Conservation (phyloP, 805 yeast genomes). For the Metschnikowia dekortorum region DNA sequence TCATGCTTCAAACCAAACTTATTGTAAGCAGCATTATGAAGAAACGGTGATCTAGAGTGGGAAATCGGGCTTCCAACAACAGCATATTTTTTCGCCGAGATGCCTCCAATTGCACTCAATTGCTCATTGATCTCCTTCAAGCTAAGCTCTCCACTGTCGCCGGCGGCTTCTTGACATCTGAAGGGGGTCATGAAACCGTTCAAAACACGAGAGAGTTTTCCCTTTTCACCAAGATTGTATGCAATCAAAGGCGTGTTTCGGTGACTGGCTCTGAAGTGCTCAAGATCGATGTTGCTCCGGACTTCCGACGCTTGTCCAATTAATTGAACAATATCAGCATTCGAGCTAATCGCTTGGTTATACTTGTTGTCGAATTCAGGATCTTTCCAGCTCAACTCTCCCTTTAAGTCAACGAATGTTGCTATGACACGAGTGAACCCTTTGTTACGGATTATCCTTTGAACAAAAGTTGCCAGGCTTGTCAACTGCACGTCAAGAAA, state of each 20-base stretch:
- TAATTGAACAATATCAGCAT: constrained; percentile 74
- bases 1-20: constrained; percentile 72
- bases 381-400: constrained; percentile 57
- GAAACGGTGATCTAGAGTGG: constrained; percentile 84
- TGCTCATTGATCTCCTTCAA: constrained; percentile 60
- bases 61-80: constrained; percentile 78
- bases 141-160: constrained; percentile 68
- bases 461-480: constrained; percentile 53
- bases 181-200: constrained; percentile 80
- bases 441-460: constrained; percentile 47
- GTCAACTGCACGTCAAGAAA: constrained; percentile 77
- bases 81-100: constrained; percentile 53
- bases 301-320: constrained; percentile 70
- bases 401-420: constrained; percentile 74
- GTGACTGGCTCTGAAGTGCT: constrained; percentile 60
- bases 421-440: constrained; percentile 71
- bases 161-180: constrained; percentile 68
- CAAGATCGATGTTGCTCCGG: constrained; percentile 67
- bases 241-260: constrained; percentile 66
- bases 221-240: constrained; percentile 72
- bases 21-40: constrained; percentile 78
- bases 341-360: constrained; percentile 57
- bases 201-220: constrained; percentile 74
- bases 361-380: constrained; percentile 74
- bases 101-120: constrained; percentile 58